A percentile compares a stretch with the other conserved stretches of the same genome.
Evolutionary conservation across 2,329 filamentous ascomycete genomes (phyloP).

Genomic region (Lachnellula cervina): DNA sequence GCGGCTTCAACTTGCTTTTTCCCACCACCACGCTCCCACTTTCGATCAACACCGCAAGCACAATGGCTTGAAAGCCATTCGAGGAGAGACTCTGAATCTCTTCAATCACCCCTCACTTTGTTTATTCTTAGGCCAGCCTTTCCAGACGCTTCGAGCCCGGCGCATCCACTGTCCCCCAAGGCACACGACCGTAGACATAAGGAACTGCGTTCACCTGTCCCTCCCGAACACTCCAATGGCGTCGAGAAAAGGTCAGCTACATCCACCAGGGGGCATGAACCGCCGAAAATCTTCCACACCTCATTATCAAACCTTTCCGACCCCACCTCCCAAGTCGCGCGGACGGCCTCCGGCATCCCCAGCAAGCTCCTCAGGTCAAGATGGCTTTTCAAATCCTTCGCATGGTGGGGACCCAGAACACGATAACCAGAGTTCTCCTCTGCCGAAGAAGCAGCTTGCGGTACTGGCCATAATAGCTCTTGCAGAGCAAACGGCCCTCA

Average conservation of each 20-base stretch:
- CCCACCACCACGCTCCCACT: not conserved
- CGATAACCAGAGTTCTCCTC: conserved; percentile 48
- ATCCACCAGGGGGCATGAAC: conserved; percentile 17
- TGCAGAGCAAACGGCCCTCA: conserved; percentile 92
- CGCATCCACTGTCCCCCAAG: not conserved
- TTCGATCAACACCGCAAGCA: not conserved
- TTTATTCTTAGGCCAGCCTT: not conserved
- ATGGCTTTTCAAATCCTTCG: conserved; percentile 25
- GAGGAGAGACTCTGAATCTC: not conserved
- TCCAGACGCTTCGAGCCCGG: not conserved
- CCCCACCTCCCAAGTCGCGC: conserved; percentile 63
- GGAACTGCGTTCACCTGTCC: not conserved
- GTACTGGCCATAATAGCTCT: conserved; percentile 85
- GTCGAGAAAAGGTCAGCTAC: not conserved
- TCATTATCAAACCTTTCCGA: conserved; percentile 79
- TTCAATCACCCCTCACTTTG: not conserved
- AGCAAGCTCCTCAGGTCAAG: conserved; percentile 29
- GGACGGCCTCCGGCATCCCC: conserved; percentile 37
- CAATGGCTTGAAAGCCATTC: not conserved
- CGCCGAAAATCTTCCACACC: conserved; percentile 39
- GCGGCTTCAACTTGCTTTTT: conserved; percentile 8
- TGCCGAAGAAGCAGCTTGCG: conserved; percentile 77
- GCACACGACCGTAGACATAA: not conserved
- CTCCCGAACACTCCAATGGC: not conserved
- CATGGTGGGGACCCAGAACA: conserved; percentile 34